Evolutionary conservation across 805 yeast genomes (phyloP), one percentile per base, ranked within the genome.

Genomic region (Candida oleophila): DNA sequence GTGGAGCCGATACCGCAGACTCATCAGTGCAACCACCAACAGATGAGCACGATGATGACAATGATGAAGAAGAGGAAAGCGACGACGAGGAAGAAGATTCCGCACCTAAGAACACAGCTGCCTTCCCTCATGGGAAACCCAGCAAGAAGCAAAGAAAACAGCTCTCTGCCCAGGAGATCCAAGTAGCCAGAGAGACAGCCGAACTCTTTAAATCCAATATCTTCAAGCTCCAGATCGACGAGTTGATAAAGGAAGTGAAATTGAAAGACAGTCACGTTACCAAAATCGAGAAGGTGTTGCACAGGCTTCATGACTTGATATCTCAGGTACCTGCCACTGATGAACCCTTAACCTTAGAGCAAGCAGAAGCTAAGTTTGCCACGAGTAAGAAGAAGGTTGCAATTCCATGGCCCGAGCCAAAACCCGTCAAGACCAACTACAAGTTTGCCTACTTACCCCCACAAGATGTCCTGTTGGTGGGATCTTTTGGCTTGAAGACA

Each of bases 221-320:
- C 46, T 92, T 94, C 82, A 94, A 94, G 65, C 68, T 94, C 48
- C 96, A 94, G 69, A 90, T 94, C 50, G 98, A 91, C 66, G 98
- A 91, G 62, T 72, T 94, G 36, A 71, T 94, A 55, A 80, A 81
- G 54, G 98, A 92, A 65, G 79, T 92, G 36, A 80, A 81, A 55
- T 64, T 91, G 36, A 87, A 87, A 56, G 92, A 88, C 16, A 65
- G 80, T 15, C 83, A 85, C 57, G 77, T 85, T 38, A 62, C 78
- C 43, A 72, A 75, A 42, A 81, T 89, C 47, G 96, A 89, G 61
- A 84, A 82, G 50, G 86, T 85, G 43, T 71, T 90, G 39, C 96
- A 86, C 60, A 77, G 84, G 59, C 62, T 90, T 28, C 83, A 89
- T 54, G 87, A 80, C 45, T 62, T 84, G 19, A 80, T 91, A 32